A percentile compares a stretch with the other conserved stretches of the same genome.
These are phyloP conservation scores for Neopestalotiopsis rosae DNA, from an alignment of 2,329 filamentous ascomycete genomes.

Conservation along the genomic window DNA sequence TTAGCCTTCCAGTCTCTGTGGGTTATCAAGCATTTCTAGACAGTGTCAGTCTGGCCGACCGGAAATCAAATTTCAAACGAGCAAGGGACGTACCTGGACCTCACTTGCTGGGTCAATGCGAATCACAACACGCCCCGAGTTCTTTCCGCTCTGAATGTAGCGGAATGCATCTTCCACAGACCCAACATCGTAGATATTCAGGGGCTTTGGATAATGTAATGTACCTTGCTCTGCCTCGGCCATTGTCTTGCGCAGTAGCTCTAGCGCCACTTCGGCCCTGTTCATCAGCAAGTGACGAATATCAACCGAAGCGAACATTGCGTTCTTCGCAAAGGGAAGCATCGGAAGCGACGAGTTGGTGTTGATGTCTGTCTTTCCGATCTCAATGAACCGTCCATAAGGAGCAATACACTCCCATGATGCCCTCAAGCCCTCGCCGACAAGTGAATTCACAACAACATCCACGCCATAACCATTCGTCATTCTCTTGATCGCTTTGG, in stretches of 20 bases:
- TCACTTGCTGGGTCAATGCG: conserved; percentile 44
- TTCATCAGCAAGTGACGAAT: conserved; percentile 42
- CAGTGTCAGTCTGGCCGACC: no score
- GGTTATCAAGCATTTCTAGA: conserved; percentile 25
- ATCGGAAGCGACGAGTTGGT: conserved; percentile 48
- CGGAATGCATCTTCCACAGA: conserved; percentile 47
- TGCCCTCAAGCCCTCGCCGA: conserved; percentile 32
- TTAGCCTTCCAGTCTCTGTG: conserved; percentile 39
- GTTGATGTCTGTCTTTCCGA: conserved; percentile 30
- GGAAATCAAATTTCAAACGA: not conserved
- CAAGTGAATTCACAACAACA: conserved; percentile 31
- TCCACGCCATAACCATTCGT: conserved; percentile 17
- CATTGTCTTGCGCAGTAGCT: conserved; percentile 30
- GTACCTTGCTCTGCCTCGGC: conserved; percentile 27
- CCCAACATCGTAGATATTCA: conserved; percentile 35
- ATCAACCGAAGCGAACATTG: conserved; percentile 51
- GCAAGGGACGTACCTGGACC: conserved; percentile 41
- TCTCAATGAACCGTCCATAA: conserved; percentile 37
- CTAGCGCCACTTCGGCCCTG: conserved; percentile 30
- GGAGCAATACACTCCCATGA: conserved; percentile 35
- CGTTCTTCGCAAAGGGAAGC: conserved; percentile 51
- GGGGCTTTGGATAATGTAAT: conserved; percentile 38
- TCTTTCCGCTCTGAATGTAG: conserved; percentile 45
- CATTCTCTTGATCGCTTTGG: not conserved
- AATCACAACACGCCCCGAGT: conserved; percentile 49